Conservation (phyloP, 2,329 filamentous ascomycete species). For the Fusarium sp. region DNA sequence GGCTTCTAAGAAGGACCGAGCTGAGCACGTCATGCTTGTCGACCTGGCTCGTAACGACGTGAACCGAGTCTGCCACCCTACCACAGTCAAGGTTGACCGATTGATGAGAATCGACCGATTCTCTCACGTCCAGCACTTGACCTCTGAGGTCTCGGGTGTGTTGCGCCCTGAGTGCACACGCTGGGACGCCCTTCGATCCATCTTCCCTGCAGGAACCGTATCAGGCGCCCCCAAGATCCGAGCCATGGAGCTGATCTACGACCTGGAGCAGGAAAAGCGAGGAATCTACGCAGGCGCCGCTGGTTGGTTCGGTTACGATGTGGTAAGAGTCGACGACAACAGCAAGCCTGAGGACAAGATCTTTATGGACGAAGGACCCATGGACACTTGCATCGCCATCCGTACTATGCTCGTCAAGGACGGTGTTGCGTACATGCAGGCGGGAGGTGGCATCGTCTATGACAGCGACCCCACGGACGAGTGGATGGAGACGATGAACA, state of each 20-base stretch:
- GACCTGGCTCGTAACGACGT: slow-evolving; percentile 97
- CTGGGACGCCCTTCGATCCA: slow-evolving; percentile 95
- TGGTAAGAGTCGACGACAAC: slow-evolving; percentile 71
- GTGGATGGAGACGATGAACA: slow-evolving; percentile 95
- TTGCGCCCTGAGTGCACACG: slow-evolving; percentile 85
- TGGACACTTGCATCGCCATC: slow-evolving; percentile 87
- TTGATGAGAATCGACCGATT: slow-evolving; percentile 96
- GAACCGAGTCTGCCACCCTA: slow-evolving; percentile 93
- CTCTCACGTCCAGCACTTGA: slow-evolving; percentile 96
- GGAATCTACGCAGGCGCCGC: slow-evolving; percentile 96
- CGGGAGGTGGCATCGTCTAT: slow-evolving; percentile 91
- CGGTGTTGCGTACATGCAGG: slow-evolving; percentile 89
- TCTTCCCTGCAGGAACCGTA: slow-evolving; percentile 97
- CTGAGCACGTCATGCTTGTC: slow-evolving; percentile 97
- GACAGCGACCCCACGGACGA: slow-evolving; percentile 95
- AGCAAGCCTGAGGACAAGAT: slow-evolving; percentile 51
- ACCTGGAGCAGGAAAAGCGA: slow-evolving; percentile 92
- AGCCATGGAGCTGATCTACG: slow-evolving; percentile 97
- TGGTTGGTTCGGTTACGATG: slow-evolving; percentile 93
- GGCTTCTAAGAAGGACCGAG: slow-evolving; percentile 81
- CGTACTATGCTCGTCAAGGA: slow-evolving; percentile 96
- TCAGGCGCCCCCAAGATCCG: slow-evolving; percentile 95
- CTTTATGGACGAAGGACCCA: slow-evolving; percentile 76
- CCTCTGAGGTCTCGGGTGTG: slow-evolving; percentile 95
- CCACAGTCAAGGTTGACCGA: slow-evolving; percentile 89